A percentile compares a stretch with the other conserved stretches of the same genome.
These are phyloP conservation scores for Oropetium thomaeum DNA, from an alignment of 176 grass and related monocot species.

Conservation along the genomic window DNA sequence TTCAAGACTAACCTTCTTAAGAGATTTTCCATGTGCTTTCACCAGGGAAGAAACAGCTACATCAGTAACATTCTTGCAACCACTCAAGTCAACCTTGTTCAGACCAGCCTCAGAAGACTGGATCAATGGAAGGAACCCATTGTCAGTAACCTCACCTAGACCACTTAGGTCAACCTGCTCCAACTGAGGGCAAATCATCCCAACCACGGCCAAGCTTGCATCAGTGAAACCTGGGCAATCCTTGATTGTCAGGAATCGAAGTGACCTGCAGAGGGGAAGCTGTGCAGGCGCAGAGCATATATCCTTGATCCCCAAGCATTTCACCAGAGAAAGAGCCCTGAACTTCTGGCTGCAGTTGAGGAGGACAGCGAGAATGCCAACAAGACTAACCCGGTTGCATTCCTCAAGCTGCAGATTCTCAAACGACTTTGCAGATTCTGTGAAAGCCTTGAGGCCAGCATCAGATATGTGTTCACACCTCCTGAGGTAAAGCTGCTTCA, in stretches of 20 bases:
- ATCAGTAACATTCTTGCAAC: slow-evolving; percentile 82
- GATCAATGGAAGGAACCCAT: slow-evolving; percentile 67
- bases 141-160: slow-evolving; percentile 62
- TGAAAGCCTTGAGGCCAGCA: slow-evolving; percentile 61
- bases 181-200: slow-evolving; percentile 81
- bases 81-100: slow-evolving; percentile 74
- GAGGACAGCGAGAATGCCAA: slow-evolving; percentile 65
- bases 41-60: slow-evolving; percentile 53
- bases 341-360: slow-evolving; percentile 60
- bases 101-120: slow-evolving; percentile 48
- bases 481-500: slow-evolving; percentile 68
- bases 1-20: slow-evolving; percentile 73
- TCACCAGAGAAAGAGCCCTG: slow-evolving; percentile 71
- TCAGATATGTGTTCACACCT: slow-evolving; percentile 69
- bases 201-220: slow-evolving; percentile 73
- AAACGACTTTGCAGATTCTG: slow-evolving; percentile 49
- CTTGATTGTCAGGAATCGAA: slow-evolving; percentile 72
- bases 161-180: slow-evolving; percentile 77
- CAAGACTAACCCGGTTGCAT: slow-evolving; percentile 68
- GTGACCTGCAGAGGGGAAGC: slow-evolving; percentile 61
- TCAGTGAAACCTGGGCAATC: slow-evolving; percentile 79
- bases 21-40: slow-evolving; percentile 77
- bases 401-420: slow-evolving; percentile 83
- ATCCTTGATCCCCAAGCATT: slow-evolving; percentile 88
- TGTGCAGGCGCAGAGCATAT: slow-evolving; percentile 44